phyloP scores from a whole-genome alignment of 2,329 filamentous ascomycete species.

The Xylariaceae sp. region DNA sequence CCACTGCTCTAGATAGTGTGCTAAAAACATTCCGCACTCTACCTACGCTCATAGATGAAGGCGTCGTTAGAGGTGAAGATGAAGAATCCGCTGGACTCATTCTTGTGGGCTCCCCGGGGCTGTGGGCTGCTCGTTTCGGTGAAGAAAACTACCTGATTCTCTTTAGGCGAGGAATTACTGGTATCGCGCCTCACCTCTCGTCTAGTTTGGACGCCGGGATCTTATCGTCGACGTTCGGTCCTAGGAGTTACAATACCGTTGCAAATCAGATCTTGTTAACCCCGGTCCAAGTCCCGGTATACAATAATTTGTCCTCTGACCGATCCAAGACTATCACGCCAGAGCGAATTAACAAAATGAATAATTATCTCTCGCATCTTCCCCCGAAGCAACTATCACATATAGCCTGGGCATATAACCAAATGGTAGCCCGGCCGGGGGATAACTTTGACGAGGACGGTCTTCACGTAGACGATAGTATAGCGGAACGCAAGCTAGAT shows the following conservation, averaged over 20 bases:
- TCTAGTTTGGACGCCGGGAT: conserved; percentile 27
- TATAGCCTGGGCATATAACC: conserved; percentile 53
- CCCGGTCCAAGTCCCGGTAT: conserved; percentile 50
- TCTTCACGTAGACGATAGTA: conserved; percentile 49
- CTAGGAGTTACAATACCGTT: conserved; percentile 8
- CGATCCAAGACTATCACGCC: conserved; percentile 49
- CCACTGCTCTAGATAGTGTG: conserved; percentile 45
- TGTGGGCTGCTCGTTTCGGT: conserved; percentile 58
- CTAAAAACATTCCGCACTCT: conserved; percentile 41
- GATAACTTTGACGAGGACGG: conserved; percentile 50
- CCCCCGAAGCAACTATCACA: conserved; percentile 45
- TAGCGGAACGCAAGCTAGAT: conserved; percentile 53
- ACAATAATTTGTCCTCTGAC: conserved; percentile 45
- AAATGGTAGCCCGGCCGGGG: conserved; percentile 46
- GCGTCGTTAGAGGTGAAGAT: conserved; percentile 21
- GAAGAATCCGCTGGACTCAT: conserved; percentile 48
- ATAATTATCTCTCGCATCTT: conserved; percentile 50
- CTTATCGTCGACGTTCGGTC: conserved; percentile 13
- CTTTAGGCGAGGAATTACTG: conserved; percentile 51
- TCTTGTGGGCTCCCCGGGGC: conserved; percentile 55
- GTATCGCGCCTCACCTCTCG: conserved; percentile 44
- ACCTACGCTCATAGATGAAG: conserved; percentile 19
- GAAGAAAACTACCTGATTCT: conserved; percentile 46
- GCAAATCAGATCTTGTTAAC: conserved; percentile 43
- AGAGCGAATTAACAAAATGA: conserved; percentile 54